A percentile compares a stretch with the other conserved stretches of the same genome.
Evolutionary conservation across 208 protist species (phyloP).

Genomic region (Wallacemonas sp.): DNA sequence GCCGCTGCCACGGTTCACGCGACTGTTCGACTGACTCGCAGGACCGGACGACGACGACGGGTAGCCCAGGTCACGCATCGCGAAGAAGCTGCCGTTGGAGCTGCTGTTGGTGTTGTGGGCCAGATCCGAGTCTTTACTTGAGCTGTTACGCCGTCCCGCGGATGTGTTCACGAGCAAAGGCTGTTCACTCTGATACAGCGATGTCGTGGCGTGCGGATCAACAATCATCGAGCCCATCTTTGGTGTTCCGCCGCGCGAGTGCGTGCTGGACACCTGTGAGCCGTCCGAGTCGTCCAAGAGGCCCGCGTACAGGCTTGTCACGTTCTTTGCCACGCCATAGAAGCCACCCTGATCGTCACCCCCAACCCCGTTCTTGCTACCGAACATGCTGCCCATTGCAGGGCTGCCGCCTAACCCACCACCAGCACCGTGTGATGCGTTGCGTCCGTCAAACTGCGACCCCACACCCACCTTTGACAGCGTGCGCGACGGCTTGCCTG

Average conservation of each 20-base stretch:
- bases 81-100: conserved; percentile 3
- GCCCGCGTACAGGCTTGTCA: conserved; percentile 4
- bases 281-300: not conserved
- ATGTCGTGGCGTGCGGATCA: not conserved
- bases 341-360: not conserved
- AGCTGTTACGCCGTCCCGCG: too few relatives aligned
- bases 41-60: not conserved
- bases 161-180: not conserved
- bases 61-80: conserved; percentile 8
- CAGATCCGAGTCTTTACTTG: too few relatives aligned
- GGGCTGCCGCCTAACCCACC: too few relatives aligned
- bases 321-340: not conserved
- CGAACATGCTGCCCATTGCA: conserved; percentile 2
- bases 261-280: too few relatives aligned
- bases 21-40: not conserved
- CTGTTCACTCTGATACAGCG: conserved; percentile 1
- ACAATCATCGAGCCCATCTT: too few relatives aligned
- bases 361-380: not conserved
- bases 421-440: too few relatives aligned
- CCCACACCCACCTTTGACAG: too few relatives aligned
- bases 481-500: too few relatives aligned
- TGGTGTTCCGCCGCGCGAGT: too few relatives aligned
- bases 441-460: too few relatives aligned
- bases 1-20: not conserved
- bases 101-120: not conserved